phyloP scores from a whole-genome alignment of 192 early-diverging fungal species.

The Coemansia asiatica region DNA sequence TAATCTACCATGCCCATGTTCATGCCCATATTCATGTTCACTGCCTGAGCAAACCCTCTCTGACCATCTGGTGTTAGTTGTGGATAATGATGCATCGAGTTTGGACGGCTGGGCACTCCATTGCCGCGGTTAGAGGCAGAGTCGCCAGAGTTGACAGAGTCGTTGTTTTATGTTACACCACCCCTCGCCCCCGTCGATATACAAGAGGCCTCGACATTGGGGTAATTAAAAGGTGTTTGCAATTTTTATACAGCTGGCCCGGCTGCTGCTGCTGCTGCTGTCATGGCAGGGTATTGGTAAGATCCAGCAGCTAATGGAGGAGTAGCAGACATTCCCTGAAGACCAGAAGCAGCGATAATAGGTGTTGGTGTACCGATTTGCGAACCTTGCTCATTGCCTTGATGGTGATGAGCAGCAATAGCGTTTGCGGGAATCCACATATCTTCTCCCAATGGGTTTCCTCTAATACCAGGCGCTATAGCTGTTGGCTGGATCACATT shows the following conservation, averaged over 20 bases:
- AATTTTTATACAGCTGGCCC: constrained; percentile 24
- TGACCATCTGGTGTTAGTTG: constrained; percentile 18
- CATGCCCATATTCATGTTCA: neutral
- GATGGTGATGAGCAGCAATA: neutral
- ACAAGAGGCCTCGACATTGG: constrained; percentile 39
- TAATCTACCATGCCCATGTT: constrained; percentile 9
- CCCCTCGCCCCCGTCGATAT: constrained; percentile 46
- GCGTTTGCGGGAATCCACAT: constrained; percentile 7
- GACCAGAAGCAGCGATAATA: neutral
- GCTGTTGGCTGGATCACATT: too few species aligned
- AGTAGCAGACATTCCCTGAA: neutral
- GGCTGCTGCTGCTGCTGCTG: constrained; percentile 24
- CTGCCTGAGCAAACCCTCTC: constrained; percentile 18
- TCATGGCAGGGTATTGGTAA: constrained; percentile 33
- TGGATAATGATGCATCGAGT: constrained; percentile 9
- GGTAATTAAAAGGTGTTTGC: constrained; percentile 36
- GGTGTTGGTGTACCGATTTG: neutral
- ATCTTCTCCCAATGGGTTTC: neutral
- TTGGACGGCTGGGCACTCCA: constrained; percentile 9
- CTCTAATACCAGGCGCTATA: neutral
- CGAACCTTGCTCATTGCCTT: neutral
- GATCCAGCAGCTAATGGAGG: neutral
- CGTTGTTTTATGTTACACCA: constrained; percentile 46
- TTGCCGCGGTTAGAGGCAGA: constrained; percentile 30
- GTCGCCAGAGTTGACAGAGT: constrained; percentile 42